Evolutionary conservation across 2,329 filamentous ascomycete species (phyloP).

Genomic region (Hypoxylon sp.): DNA sequence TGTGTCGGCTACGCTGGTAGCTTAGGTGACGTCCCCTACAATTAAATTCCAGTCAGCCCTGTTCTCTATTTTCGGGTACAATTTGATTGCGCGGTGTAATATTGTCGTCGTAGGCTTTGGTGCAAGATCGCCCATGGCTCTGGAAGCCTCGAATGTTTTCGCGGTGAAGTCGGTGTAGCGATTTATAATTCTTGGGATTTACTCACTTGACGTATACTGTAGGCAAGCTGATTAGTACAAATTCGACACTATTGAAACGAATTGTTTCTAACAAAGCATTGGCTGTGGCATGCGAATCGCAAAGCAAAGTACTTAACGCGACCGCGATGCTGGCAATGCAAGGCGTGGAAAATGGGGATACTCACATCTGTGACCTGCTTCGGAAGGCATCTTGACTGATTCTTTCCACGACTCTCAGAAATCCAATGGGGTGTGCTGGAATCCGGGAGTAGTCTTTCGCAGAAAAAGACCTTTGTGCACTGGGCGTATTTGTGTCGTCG

Average conservation of each 20-base stretch:
- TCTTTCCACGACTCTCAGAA: slow-evolving; percentile 57
- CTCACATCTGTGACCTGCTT: slow-evolving; percentile 89
- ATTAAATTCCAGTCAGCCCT: slow-evolving; percentile 37
- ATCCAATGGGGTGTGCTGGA: slow-evolving; percentile 53
- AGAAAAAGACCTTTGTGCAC: slow-evolving; percentile 56
- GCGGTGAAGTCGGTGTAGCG: slow-evolving; percentile 22
- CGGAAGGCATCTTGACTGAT: slow-evolving; percentile 83
- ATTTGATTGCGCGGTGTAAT: background rate
- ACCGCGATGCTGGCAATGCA: slow-evolving; percentile 24
- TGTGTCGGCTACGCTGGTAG: slow-evolving; percentile 95
- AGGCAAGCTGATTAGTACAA: slow-evolving; percentile 51
- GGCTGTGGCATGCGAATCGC: too few species aligned
- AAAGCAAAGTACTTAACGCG: slow-evolving; percentile 20
- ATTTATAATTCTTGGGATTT: slow-evolving; percentile 34
- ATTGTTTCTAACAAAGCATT: background rate
- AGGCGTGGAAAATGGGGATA: slow-evolving; percentile 46
- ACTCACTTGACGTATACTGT: slow-evolving; percentile 92
- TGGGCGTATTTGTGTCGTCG: slow-evolving; percentile 51
- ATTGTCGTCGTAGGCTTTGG: background rate
- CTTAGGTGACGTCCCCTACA: slow-evolving; percentile 94
- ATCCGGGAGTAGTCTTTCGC: slow-evolving; percentile 54
- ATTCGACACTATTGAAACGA: slow-evolving; percentile 4
- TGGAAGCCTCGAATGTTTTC: slow-evolving; percentile 15
- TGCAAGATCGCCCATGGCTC: background rate
- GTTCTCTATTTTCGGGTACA: background rate